Base-by-base conservation (phyloP, 176 grass and related monocot species). In the Triticum dicoccoides region DNA sequence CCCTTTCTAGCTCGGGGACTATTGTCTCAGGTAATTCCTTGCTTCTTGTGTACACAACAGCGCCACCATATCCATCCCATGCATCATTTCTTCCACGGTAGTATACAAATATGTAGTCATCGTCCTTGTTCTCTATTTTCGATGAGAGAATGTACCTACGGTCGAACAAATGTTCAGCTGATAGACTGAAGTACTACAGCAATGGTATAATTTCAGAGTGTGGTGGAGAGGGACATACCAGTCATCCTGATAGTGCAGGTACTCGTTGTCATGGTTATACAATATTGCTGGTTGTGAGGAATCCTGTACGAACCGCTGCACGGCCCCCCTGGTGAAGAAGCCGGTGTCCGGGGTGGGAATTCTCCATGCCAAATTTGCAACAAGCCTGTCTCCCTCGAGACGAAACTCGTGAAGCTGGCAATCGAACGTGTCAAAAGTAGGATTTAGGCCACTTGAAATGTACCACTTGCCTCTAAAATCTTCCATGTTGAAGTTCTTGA, bases 381-480 rank as follows among this genome's bases (percentile, higher is more conserved):
- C 38, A 49, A 99, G 88, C 54, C 66, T 96, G 88, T 91, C 72
- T 80, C 93, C 93, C 49, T 99, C 92, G 11, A 91, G 76, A 73
- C 87, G 92, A 73, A 99, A 99, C 85, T 99, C 94, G 10, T 99
- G 97, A 80, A 99, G 73, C 42, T 99, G 97, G 80, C 97, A 99
- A 70, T 99, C 90, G 5, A 96, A 99, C 76, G 92, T 54, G 67
- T 99, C 97, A 29, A 99, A 99, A 18, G 90, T 99, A 11, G 97
- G 94, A 79, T 99, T 99, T 56, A 99, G 73, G 6, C 97, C 97
- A 35, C 97, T 99, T 51, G 94, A 88, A 51, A 99, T 99, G 63
- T 92, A 99, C 97, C 97, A 99, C 86, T 96, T 99, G 23, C 97
- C 97, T 39, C 34, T 86, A 74, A 99, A 99, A 89, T 99, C 92